Evolutionary conservation across 495 filamentous ascomycete species (phyloP), one percentile per base, ranked within the genome.

Genomic region (Tuber aestivum): DNA sequence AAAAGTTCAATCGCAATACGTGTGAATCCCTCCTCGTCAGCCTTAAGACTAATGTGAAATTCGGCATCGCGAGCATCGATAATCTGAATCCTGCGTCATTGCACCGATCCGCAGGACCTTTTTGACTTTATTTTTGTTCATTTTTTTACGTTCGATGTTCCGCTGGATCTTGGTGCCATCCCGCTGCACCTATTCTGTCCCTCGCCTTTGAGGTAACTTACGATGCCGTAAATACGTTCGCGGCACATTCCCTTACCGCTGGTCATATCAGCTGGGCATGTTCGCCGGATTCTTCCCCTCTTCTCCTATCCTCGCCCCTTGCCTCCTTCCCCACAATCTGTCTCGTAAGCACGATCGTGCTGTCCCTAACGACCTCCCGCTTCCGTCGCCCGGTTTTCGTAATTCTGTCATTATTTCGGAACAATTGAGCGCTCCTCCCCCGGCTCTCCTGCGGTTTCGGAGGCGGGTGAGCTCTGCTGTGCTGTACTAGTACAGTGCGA

Each of bases 41-140:
- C 27, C 56, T 32, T 35, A 35, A 27, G 56, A 65, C 56, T 65
- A 65, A 65, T 35, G 32, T 65, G 32, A 65, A 65, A 65, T 35
- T 65, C 27, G 56, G 56, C 56, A 65, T 35, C 56, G 56, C 56
- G 27, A 65, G 32, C 56, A 65, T 65, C 56, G 56, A 65, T 65
- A 65, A 65, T 65, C 56, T 65, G 56, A 65, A 35, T 35, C 35
- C 56, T 65, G 56, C 32, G 56, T 65, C 56, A 65, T 65, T 65
- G 32, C 56, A 27, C 16, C 56, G 56, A 65, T 65, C 35, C 56
- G 56, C 27, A 32, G 35, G 27, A 27, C n/a, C n/a, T 56, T 27
- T 27, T 27, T 56, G 23, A 27, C n/a, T 56, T n/a, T 45, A 14
- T 56, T 56, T 56, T 56, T 56, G n/a, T 27, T 56, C 10, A 12